Percentiles rank a stretch among this genome's conserved stretches.
Evolutionary conservation across 2,329 filamentous ascomycete species (phyloP).

Genomic region (Alternaria arborescens): DNA sequence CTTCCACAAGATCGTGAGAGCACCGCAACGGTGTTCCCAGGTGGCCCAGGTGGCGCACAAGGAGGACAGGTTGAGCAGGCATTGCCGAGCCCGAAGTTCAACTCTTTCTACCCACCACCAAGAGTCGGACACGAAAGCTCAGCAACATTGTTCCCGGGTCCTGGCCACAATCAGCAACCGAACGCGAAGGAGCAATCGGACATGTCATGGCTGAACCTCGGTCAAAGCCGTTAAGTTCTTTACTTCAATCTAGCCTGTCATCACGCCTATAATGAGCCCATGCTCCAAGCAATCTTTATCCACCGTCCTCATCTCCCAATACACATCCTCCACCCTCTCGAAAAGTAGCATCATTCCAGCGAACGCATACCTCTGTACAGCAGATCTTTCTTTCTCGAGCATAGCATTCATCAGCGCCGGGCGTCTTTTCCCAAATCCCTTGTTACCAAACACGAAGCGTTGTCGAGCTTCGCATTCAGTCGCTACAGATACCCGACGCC

Average conservation of each 20-base stretch:
- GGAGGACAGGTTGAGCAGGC: conserved; percentile 17
- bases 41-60: conserved; percentile 28
- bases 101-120: conserved; percentile 50
- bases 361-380: conserved; percentile 28
- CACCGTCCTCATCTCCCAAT: conserved; percentile 11
- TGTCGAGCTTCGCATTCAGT: conserved; percentile 37
- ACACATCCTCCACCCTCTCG: conserved; percentile 20
- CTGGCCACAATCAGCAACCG: conserved; percentile 21
- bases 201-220: conserved; percentile 84
- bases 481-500: conserved; percentile 50
- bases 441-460: conserved; percentile 19
- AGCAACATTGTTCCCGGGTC: conserved; percentile 43
- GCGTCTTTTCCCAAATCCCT: conserved; percentile 24
- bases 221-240: conserved; percentile 49
- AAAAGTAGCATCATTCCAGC: conserved; percentile 34
- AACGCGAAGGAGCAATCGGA: conserved; percentile 58
- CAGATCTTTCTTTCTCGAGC: conserved; percentile 31
- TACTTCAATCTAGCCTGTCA: neutral
- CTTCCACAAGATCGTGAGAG: conserved; percentile 61
- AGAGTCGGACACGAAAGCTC: conserved; percentile 68
- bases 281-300: conserved; percentile 11
- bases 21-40: conserved; percentile 47
- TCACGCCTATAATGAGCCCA: conserved; percentile 17
- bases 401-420: conserved; percentile 42
- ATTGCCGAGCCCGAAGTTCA: conserved; percentile 62